Percentiles rank a stretch among this genome's conserved stretches.
These are phyloP conservation scores for Solanum pinnatisectum DNA, from an alignment of 257 asterid genomes.

Conservation along the genomic window DNA sequence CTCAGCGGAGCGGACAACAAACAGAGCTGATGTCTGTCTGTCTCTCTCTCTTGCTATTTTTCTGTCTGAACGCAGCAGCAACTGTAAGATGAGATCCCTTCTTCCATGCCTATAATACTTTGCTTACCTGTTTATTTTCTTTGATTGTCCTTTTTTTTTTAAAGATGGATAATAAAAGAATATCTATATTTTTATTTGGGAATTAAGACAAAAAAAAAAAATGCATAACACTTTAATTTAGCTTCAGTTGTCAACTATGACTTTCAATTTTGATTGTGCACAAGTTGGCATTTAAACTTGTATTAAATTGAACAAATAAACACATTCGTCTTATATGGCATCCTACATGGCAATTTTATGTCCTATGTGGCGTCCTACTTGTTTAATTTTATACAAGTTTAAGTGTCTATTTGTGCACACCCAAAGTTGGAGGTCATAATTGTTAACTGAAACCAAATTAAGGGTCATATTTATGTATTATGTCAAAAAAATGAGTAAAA, in stretches of 20 bases:
- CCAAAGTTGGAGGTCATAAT: accelerated
- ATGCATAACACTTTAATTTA: not conserved
- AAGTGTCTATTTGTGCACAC: not conserved
- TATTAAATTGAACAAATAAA: too few relatives aligned
- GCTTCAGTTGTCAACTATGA: not conserved
- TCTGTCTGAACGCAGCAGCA: not conserved
- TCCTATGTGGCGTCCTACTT: too few relatives aligned
- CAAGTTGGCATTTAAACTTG: too few relatives aligned
- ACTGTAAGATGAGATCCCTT: not conserved
- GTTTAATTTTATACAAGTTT: too few relatives aligned
- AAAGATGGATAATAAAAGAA: not conserved
- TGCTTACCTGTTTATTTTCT: not conserved
- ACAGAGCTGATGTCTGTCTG: not conserved
- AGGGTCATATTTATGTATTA: too few relatives aligned
- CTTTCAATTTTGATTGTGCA: too few relatives aligned
- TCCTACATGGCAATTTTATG: too few relatives aligned
- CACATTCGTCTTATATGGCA: not conserved
- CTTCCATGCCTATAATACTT: not conserved
- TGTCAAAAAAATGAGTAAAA: not conserved
- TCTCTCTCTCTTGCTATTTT: not conserved
- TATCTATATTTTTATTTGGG: not conserved
- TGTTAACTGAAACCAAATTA: too few relatives aligned
- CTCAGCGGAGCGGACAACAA: not conserved
- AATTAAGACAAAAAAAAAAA: not conserved
- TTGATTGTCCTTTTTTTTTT: not conserved